Evolutionary conservation across 768 basidiomycete species (phyloP), one percentile per base, ranked within the genome.

Genomic region (Suillus alpinus): DNA sequence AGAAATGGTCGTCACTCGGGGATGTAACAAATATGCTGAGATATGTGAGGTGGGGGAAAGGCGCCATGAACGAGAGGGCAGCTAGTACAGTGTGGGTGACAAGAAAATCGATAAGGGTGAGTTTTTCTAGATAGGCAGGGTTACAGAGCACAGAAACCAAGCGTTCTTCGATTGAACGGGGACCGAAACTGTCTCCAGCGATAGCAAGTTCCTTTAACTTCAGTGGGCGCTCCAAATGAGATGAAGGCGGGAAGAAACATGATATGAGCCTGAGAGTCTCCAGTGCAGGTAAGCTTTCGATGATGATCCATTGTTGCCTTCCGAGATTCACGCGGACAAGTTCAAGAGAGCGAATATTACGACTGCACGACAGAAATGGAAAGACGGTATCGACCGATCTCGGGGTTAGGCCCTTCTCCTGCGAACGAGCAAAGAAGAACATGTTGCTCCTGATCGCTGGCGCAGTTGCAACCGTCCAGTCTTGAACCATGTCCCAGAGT

Each of bases 171-270:
- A 55, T 55, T 29, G 37, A 39, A 39, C 39, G 53, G 5, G 53
- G 23, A 18, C 26, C 37, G 37, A 37, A 55, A 37, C 16, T 39
- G 14, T 23, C 16, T 26, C 53, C 53, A n/a, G 39, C 26, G 26
- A 55, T 40, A 10, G 34, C 53, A 29, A 55, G 53, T 18, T 39
- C 53, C 53, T 55, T 55, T 12, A 55, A 37, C 37, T 55, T 55
- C 16, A 55, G 53, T 14, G 31, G 16, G 26, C 37, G 36, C 2
- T 39, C 36, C 36, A 55, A 55, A 8, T 55, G 23, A 39, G 39
- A 29, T 29, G 36, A 39, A 39, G 36, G 52, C 9, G 23, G 23
- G 23, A 55, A 55, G 23, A 29, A 10, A 23, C 53, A 55, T 16
- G 36, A 37, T 16, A 39, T 18, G 26, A 55, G 53, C 26, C 26